Base-by-base conservation (phyloP, 2,329 filamentous ascomycete genomes). In the Sordariomycetes sp. region DNA sequence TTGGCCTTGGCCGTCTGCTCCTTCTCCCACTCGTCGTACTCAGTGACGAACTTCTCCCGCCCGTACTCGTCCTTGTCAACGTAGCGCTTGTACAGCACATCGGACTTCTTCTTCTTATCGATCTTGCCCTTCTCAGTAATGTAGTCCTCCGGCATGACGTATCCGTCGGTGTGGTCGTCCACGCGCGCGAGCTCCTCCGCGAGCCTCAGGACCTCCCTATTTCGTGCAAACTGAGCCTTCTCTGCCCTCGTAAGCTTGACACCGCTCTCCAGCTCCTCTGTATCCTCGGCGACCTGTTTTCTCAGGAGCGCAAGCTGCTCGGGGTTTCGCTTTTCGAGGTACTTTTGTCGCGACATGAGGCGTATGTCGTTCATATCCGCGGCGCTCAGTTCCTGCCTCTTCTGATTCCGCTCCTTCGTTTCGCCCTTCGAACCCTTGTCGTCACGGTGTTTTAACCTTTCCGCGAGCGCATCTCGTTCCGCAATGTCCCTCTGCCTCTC, bases 1-100 rank as follows among this genome's bases (percentile, higher is more conserved):
- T 92, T 94, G 6, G 90, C 91, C 69, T 95, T 95, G 58, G 85
- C 79, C 1, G 87, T 81, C 71, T 97, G 92, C 67, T 97, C 92
- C 59, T 83, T 76, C 68, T 99, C 94, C 92, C 92, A 99, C 66
- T 96, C 89, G 61, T 99, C 91, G 61, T 96, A 88, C 68, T 99
- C 94, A 0, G 90, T 96, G 59, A 96, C 82, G 64, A 90, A 95
- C 64, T 86, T 86, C 68, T 96, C 92, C 62, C 94, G 85, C 4
- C 91, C 91, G 64, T 86, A 86, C 64, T 95, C 89, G 64, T 95
- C 90, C 60, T 82, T 81, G 61, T 96, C 91, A 3, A 96, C 85
- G 63, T 96, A 92, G 55, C 91, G 83, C 68, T 90, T 91, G 72
- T 95, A 96, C 12, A 99, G 77, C 0, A 89, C 89, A 25, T 95